A percentile compares a stretch with the other conserved stretches of the same genome.
Conservation (phyloP, 345 rosid genomes). For the Hypericum perforatum region DNA sequence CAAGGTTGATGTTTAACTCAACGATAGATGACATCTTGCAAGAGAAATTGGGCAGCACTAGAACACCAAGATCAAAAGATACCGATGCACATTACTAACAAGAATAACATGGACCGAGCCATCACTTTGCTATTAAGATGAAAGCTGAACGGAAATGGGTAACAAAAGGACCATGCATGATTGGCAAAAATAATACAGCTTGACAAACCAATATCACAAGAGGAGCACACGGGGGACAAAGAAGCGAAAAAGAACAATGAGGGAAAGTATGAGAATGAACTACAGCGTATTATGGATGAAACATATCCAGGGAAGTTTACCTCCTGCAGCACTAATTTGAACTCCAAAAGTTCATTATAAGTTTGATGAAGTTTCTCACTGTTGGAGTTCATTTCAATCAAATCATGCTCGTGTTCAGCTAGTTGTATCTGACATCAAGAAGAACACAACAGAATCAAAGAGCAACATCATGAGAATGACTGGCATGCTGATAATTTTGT, state of each 20-base stretch:
- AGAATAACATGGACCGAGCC: not conserved
- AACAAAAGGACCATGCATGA: not conserved
- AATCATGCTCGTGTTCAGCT: constrained; percentile 81
- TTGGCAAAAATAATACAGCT: not conserved
- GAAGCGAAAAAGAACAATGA: not conserved
- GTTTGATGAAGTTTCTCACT: constrained; percentile 80
- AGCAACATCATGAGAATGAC: not conserved
- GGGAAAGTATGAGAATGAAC: constrained; percentile 1
- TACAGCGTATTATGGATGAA: not conserved
- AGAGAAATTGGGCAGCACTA: no score
- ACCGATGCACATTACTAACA: no score
- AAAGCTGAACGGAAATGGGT: no score
- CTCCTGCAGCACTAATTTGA: constrained; percentile 85
- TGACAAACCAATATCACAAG: not conserved
- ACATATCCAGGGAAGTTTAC: constrained; percentile 28
- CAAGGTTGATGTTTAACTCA: no score
- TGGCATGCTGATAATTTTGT: no score
- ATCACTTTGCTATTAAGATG: not conserved
- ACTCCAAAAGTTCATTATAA: constrained; percentile 86
- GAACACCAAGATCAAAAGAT: no score
- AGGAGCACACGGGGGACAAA: not conserved
- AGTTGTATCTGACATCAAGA: constrained; percentile 54
- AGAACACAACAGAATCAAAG: constrained; percentile 7
- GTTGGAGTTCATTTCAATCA: constrained; percentile 88
- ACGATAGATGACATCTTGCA: no score